These are phyloP conservation scores for Ustilaginoidea virens DNA, from an alignment of 2,329 filamentous ascomycete species.

Conservation along the genomic window DNA sequence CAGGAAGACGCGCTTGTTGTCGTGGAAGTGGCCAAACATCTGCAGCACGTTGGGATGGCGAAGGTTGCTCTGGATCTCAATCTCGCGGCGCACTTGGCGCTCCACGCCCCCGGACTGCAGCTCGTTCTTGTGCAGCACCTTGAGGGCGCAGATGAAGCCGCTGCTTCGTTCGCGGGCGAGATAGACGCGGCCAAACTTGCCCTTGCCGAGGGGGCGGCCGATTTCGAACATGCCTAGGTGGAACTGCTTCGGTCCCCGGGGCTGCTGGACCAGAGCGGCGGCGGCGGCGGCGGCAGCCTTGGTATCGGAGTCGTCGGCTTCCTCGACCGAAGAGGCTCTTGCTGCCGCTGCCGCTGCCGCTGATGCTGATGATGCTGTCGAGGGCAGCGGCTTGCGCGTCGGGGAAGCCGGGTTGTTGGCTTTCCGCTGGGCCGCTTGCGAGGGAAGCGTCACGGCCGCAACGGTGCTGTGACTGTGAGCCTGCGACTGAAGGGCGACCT, in stretches of 20 bases:
- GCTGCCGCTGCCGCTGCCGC: too few relatives aligned
- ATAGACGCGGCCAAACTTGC: conserved; percentile 60
- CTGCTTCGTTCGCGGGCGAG: conserved; percentile 50
- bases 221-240: conserved; percentile 55
- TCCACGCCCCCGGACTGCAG: conserved; percentile 51
- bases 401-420: conserved; percentile 32
- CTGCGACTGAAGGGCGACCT: conserved; percentile 68
- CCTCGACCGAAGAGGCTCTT: too few relatives aligned
- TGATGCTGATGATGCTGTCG: conserved; percentile 22
- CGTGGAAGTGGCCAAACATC: conserved; percentile 57
- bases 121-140: conserved; percentile 57
- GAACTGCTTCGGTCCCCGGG: conserved; percentile 5
- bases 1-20: conserved; percentile 55
- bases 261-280: conserved; percentile 1
- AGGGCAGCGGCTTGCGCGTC: conserved; percentile 31
- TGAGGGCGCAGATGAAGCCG: conserved; percentile 56
- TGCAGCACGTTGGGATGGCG: conserved; percentile 50
- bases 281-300: conserved; percentile 23
- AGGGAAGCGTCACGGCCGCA: conserved; percentile 51
- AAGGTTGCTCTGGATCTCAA: conserved; percentile 59
- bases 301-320: conserved; percentile 29
- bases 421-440: conserved; percentile 46
- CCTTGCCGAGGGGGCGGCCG: conserved; percentile 56
- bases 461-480: conserved; percentile 50
- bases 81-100: conserved; percentile 56